These are phyloP conservation scores for Xerocomus potaroensis DNA, from an alignment of 768 basidiomycete species.

Conservation along the genomic window DNA sequence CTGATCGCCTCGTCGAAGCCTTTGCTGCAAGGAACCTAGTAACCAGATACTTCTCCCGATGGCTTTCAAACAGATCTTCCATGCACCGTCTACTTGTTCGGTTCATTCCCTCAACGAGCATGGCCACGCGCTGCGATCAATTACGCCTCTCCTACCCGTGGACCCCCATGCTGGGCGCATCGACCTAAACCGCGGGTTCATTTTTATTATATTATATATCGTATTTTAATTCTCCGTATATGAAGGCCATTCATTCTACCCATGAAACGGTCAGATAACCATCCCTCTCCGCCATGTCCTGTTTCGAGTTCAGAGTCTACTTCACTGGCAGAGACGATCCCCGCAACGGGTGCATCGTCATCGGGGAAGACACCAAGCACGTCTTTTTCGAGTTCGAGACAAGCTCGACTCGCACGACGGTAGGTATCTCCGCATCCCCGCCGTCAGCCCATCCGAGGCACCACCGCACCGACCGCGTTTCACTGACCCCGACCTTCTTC, in stretches of 20 bases:
- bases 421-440: constrained; percentile 15
- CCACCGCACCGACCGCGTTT: no score
- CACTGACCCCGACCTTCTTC: no score
- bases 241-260: constrained; percentile 18
- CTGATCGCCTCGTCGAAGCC: constrained; percentile 18
- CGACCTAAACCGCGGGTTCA: no score
- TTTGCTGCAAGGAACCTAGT: constrained; percentile 6
- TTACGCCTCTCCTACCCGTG: constrained; percentile 45
- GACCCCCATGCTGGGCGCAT: constrained; percentile 39
- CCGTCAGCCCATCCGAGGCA: background rate
- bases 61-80: constrained; percentile 15
- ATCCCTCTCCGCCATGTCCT: constrained; percentile 22
- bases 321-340: constrained; percentile 71
- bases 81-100: constrained; percentile 10
- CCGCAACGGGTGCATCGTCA: constrained; percentile 57
- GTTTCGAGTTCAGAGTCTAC: constrained; percentile 51
- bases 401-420: constrained; percentile 25
- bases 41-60: constrained; percentile 12
- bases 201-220: background rate
- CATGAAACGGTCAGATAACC: constrained; percentile 1
- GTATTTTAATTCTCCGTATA: no score
- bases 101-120: background rate
- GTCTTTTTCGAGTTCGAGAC: constrained; percentile 70
- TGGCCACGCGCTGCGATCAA: constrained; percentile 44
- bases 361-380: constrained; percentile 56